Evolutionary conservation across 345 rosid species (phyloP), one percentile per base, ranked within the genome.

Genomic region (Lenwebbia sp.): DNA sequence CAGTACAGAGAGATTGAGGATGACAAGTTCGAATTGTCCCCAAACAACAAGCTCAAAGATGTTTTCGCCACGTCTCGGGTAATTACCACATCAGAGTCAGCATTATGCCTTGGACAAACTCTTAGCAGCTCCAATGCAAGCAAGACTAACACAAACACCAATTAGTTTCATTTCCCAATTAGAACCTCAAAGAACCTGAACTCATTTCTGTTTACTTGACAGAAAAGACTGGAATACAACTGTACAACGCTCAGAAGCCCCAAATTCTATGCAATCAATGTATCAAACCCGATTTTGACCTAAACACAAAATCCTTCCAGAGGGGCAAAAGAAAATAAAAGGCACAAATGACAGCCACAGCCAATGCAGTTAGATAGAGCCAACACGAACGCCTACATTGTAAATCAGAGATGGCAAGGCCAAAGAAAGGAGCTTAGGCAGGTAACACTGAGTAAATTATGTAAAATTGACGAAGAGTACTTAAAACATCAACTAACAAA

Each of bases 1-100:
- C 41, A 2, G 83, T 92, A 93, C 40, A 88, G 93, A 84, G 94
- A 94, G 6, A 92, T 90, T 10, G 97, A 94, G 51, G 97, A 47
- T 26, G 94, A 93, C 41, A 92, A 92, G 88, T 47, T 85, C 91
- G 33, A 92, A 91, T 8, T 30, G 85, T 91, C 85, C 95, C 97
- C 0, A 94, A 91, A 85, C 93, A 91, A 76, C 93, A 91, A 86
- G 49, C 49, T 47, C 44, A 41, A 6, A 41, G 8, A 47, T 47
- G 11, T 47, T 47, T 47, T 47, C 50, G 9, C 50, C 50, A 47
- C 11, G 50, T 47, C 2, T 47, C 50, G 1, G 50, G 50, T 47
- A 47, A 47, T 47, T 47, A 47, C 50, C 50, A 47, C 50, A 47
- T 47, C 50, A 47, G 50, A 44, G 47, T 44, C 50, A 47, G 50